Evolutionary conservation across 2,329 filamentous ascomycete species (phyloP).

Genomic region (Chrysosporium keratinophilum): DNA sequence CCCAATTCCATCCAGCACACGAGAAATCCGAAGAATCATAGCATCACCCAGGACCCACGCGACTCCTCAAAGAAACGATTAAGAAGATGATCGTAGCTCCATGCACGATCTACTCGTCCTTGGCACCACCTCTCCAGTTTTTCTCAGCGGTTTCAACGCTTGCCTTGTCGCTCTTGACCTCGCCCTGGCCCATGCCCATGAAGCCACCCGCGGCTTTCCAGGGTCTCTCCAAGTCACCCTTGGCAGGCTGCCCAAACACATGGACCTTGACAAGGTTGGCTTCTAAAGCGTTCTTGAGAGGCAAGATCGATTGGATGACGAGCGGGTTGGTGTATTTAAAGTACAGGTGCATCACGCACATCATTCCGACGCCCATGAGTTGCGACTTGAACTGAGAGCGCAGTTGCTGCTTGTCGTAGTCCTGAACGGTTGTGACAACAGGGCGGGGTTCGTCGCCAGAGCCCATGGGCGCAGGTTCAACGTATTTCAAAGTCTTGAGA

Average conservation of each 20-base stretch:
- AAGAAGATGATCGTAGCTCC: not conserved
- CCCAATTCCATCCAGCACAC: not conserved
- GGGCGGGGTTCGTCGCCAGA: slow-evolving; percentile 90
- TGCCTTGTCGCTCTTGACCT: slow-evolving; percentile 86
- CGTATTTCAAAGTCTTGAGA: slow-evolving; percentile 94
- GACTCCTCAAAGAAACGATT: slow-evolving; percentile 1
- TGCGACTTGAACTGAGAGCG: slow-evolving; percentile 78
- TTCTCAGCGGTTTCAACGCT: slow-evolving; percentile 45
- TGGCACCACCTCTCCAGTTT: slow-evolving; percentile 41
- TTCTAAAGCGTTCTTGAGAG: slow-evolving; percentile 90
- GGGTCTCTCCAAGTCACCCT: slow-evolving; percentile 84
- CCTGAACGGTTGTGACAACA: slow-evolving; percentile 89
- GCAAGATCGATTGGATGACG: slow-evolving; percentile 96
- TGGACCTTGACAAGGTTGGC: slow-evolving; percentile 95
- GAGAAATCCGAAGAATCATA: not conserved
- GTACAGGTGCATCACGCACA: slow-evolving; percentile 97
- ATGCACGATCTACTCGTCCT: slow-evolving; percentile 36
- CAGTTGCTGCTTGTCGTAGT: slow-evolving; percentile 84
- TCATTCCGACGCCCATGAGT: slow-evolving; percentile 95
- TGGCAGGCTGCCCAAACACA: slow-evolving; percentile 73
- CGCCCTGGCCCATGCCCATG: slow-evolving; percentile 59
- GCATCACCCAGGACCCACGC: not conserved
- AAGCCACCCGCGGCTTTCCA: slow-evolving; percentile 82
- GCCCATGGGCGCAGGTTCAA: slow-evolving; percentile 89
- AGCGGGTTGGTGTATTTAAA: slow-evolving; percentile 99